Evolutionary conservation across 2,329 filamentous ascomycete species (phyloP).

Genomic region (Aspergillus thermomutatus): DNA sequence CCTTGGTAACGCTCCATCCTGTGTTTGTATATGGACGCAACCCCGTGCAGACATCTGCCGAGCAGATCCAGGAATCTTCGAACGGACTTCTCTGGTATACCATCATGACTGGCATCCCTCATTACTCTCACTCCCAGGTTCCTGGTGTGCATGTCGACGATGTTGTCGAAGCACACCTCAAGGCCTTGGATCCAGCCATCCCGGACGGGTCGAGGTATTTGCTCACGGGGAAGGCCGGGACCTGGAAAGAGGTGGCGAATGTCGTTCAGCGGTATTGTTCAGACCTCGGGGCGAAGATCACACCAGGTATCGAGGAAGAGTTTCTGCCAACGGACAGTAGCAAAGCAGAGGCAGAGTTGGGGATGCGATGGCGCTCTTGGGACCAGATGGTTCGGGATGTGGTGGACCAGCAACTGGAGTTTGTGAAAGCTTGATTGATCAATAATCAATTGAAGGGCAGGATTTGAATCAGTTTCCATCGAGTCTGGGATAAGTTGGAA

Average conservation of each 20-base stretch:
- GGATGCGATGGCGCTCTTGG: constrained; percentile 19
- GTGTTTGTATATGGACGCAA: constrained; percentile 21
- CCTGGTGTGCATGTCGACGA: constrained; percentile 23
- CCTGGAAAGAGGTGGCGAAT: constrained; percentile 14
- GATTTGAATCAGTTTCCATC: no score
- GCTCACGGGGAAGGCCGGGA: constrained; percentile 4
- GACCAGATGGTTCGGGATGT: constrained; percentile 19
- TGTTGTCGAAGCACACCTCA: constrained; percentile 26
- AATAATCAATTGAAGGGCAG: no score
- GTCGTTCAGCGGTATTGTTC: constrained; percentile 16
- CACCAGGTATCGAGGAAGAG: background rate
- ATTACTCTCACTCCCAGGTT: background rate
- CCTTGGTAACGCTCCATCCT: constrained; percentile 22
- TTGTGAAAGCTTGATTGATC: background rate
- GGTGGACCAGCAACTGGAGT: constrained; percentile 20
- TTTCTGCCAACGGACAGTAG: constrained; percentile 8
- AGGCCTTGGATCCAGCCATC: constrained; percentile 15
- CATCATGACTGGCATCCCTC: constrained; percentile 12
- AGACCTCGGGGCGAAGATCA: constrained; percentile 9
- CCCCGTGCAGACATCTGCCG: constrained; percentile 15
- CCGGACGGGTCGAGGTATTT: constrained; percentile 19
- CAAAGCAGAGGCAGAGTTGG: constrained; percentile 20
- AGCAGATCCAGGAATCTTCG: constrained; percentile 7
- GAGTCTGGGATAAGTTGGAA: no score
- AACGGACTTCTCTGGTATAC: constrained; percentile 14